Conservation (phyloP, 345 rosid species). For the Hibiscus syriacus region DNA sequence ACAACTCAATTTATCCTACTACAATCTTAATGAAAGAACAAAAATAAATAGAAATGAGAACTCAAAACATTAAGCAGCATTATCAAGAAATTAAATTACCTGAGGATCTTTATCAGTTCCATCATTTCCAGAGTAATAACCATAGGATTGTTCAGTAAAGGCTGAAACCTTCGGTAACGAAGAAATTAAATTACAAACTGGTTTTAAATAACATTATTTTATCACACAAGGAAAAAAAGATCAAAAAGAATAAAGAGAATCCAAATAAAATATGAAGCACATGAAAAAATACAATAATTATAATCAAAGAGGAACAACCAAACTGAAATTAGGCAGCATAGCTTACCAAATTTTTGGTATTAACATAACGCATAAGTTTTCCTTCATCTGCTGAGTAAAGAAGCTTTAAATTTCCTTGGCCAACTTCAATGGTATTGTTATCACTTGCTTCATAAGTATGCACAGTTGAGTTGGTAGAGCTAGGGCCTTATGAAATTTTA, state of each 20-base stretch:
- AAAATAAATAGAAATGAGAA: neutral
- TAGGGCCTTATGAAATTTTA: constrained; percentile 26
- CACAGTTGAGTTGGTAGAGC: constrained; percentile 39
- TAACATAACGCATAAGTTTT: constrained; percentile 47
- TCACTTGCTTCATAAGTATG: constrained; percentile 35
- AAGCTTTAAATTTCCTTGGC: constrained; percentile 74
- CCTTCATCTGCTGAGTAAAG: constrained; percentile 46
- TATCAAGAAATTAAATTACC: constrained; percentile 33
- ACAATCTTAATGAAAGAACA: neutral
- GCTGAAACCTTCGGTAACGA: constrained; percentile 36
- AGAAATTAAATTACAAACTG: constrained; percentile 4
- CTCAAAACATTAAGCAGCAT: neutral
- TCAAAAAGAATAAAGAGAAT: neutral
- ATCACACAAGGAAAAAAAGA: neutral
- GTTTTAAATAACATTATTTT: neutral
- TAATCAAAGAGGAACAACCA: neutral
- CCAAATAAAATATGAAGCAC: neutral
- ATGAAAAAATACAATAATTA: neutral
- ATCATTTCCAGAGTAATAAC: constrained; percentile 80
- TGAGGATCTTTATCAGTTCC: constrained; percentile 87
- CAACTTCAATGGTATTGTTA: constrained; percentile 47
- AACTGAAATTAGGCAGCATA: constrained; percentile 1
- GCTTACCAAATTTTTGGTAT: constrained; percentile 28
- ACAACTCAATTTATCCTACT: neutral
- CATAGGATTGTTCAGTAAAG: constrained; percentile 52